Conservation (phyloP, 371 early-diverging fungal species). For the Umbelopsis sp. region DNA sequence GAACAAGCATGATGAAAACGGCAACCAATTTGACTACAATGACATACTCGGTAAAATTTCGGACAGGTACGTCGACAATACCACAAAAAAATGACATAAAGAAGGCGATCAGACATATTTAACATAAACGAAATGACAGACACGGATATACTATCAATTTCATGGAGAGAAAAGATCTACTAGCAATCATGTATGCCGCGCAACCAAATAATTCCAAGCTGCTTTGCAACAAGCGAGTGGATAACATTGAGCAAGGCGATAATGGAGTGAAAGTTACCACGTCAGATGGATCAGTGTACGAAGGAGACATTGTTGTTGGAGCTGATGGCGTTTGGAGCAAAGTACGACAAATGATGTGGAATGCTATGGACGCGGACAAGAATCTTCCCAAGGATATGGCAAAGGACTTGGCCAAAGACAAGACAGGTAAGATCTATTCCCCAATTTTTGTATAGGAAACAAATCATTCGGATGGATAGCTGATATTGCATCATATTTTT, state of each 20-base stretch:
- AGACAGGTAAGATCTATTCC: neutral
- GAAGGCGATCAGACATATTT: too few relatives aligned
- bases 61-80: too few relatives aligned
- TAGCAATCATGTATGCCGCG: neutral
- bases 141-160: neutral
- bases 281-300: neutral
- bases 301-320: conserved; percentile 13
- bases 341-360: conserved; percentile 7
- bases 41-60: too few relatives aligned
- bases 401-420: neutral
- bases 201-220: neutral
- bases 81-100: too few relatives aligned
- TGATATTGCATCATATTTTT: neutral
- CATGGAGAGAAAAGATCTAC: neutral
- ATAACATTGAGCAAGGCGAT: neutral
- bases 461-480: neutral
- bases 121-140: neutral
- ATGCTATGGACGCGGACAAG: neutral
- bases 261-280: conserved; percentile 1
- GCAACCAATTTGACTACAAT: too few relatives aligned
- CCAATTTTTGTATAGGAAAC: neutral
- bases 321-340: conserved; percentile 15
- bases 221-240: neutral
- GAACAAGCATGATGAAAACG: too few relatives aligned
- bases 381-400: neutral